phyloP scores from a whole-genome alignment of 2,329 filamentous ascomycete species.

The Claviceps arundinis region DNA sequence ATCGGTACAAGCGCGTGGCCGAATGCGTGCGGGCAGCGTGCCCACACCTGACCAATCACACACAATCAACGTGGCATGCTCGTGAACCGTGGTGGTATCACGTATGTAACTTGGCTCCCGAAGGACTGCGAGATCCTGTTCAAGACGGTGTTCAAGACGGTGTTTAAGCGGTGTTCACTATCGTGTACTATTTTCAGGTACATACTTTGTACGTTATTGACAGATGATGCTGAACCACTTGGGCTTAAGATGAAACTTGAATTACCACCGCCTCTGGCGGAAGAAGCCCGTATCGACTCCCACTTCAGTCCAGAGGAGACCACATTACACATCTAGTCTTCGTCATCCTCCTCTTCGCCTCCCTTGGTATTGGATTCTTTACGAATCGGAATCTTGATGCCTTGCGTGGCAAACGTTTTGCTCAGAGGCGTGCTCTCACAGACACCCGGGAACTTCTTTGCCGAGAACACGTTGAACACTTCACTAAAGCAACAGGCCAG shows the following conservation, averaged over 20 bases:
- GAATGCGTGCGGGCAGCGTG: no score
- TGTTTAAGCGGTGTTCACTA: not conserved
- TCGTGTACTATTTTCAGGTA: not conserved
- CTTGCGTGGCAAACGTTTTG: constrained; percentile 85
- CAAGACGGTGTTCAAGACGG: not conserved
- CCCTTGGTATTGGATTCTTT: constrained; percentile 58
- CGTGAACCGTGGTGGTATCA: no score
- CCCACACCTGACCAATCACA: no score
- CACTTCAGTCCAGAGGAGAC: not conserved
- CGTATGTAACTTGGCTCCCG: no score
- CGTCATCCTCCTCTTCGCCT: constrained; percentile 37
- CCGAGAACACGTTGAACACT: constrained; percentile 83
- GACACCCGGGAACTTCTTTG: constrained; percentile 96
- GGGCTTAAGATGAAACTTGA: no score
- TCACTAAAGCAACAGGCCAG: constrained; percentile 79
- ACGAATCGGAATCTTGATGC: constrained; percentile 91
- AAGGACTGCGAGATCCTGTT: no score
- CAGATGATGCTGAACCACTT: no score
- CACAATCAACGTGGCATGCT: no score
- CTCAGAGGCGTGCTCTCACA: constrained; percentile 86
- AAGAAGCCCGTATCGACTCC: no score
- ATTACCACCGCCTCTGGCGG: no score
- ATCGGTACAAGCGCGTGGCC: no score
- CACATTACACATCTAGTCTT: constrained; percentile 11
- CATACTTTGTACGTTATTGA: not conserved